Evolutionary conservation across 2,329 filamentous ascomycete species (phyloP).

Genomic region (Massarina eburnea): DNA sequence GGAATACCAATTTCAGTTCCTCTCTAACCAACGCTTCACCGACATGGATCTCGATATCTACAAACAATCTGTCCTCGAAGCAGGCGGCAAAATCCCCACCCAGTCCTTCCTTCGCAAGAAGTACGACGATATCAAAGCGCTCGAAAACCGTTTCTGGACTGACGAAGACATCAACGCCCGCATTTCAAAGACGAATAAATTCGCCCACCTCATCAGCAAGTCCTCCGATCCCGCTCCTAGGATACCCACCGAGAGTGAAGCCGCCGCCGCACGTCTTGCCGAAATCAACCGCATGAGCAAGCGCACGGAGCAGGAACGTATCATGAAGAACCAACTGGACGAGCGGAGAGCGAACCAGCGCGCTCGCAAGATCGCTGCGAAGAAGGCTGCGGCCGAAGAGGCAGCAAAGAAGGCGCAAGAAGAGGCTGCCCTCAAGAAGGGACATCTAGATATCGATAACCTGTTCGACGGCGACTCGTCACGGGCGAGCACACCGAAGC

Average conservation of each 20-base stretch:
- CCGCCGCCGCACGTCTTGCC: conserved; percentile 79
- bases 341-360: conserved; percentile 56
- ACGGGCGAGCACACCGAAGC: conserved; percentile 47
- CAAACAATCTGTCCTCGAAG: conserved; percentile 68
- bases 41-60: conserved; percentile 88
- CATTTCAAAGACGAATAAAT: conserved; percentile 65
- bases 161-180: conserved; percentile 80
- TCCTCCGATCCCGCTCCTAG: conserved; percentile 59
- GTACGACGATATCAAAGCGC: conserved; percentile 74
- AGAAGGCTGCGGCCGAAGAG: conserved; percentile 60
- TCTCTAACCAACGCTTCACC: conserved; percentile 83
- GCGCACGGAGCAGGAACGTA: conserved; percentile 78
- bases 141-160: conserved; percentile 80
- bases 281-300: conserved; percentile 84
- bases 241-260: conserved; percentile 56
- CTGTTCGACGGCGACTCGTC: conserved; percentile 47
- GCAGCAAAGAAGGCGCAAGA: conserved; percentile 49
- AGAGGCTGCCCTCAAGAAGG: conserved; percentile 27
- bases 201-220: conserved; percentile 57
- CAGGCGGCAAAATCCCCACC: conserved; percentile 74
- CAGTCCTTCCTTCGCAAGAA: conserved; percentile 69
- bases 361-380: conserved; percentile 39
- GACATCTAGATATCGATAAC: conserved; percentile 45
- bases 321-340: conserved; percentile 86
- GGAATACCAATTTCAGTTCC: conserved; percentile 86